Conservation (phyloP, 306 rosid species). For the Inga laurina region DNA sequence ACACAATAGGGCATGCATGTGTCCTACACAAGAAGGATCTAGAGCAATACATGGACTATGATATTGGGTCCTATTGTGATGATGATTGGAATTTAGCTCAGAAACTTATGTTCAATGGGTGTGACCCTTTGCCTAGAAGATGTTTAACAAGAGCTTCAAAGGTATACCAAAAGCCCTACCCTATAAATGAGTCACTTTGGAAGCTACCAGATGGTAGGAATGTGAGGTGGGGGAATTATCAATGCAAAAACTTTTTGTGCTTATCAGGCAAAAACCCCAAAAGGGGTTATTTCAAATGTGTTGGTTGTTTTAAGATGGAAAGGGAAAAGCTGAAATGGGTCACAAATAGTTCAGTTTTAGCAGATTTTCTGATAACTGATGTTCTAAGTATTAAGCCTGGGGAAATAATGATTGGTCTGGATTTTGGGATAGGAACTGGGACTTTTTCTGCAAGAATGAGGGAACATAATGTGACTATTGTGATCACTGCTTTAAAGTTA, state of each 20-base stretch:
- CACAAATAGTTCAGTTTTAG: slow-evolving; percentile 49
- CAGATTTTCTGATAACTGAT: slow-evolving; percentile 57
- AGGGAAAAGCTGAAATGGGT: slow-evolving; percentile 89
- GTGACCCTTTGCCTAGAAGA: slow-evolving; percentile 92
- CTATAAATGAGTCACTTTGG: slow-evolving; percentile 84
- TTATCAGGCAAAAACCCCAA: slow-evolving; percentile 69
- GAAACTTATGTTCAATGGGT: slow-evolving; percentile 85
- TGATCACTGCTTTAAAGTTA: slow-evolving; percentile 77
- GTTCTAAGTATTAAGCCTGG: slow-evolving; percentile 54
- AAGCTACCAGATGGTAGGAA: slow-evolving; percentile 71
- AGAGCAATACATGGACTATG: slow-evolving; percentile 88
- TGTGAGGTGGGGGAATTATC: slow-evolving; percentile 87
- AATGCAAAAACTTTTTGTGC: slow-evolving; percentile 78
- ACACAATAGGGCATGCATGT: slow-evolving; percentile 93
- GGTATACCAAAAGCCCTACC: slow-evolving; percentile 67
- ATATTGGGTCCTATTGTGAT: slow-evolving; percentile 87
- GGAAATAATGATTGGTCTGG: slow-evolving; percentile 85
- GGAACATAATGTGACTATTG: slow-evolving; percentile 73
- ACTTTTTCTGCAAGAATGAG: slow-evolving; percentile 95
- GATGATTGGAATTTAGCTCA: slow-evolving; percentile 94
- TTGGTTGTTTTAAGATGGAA: slow-evolving; percentile 88
- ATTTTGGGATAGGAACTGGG: slow-evolving; percentile 77
- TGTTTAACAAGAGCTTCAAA: slow-evolving; percentile 89
- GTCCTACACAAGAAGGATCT: slow-evolving; percentile 64
- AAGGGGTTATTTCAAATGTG: slow-evolving; percentile 73